These are phyloP conservation scores for Primulina huaijiensis DNA, from an alignment of 257 asterid genomes.

Conservation along the genomic window DNA sequence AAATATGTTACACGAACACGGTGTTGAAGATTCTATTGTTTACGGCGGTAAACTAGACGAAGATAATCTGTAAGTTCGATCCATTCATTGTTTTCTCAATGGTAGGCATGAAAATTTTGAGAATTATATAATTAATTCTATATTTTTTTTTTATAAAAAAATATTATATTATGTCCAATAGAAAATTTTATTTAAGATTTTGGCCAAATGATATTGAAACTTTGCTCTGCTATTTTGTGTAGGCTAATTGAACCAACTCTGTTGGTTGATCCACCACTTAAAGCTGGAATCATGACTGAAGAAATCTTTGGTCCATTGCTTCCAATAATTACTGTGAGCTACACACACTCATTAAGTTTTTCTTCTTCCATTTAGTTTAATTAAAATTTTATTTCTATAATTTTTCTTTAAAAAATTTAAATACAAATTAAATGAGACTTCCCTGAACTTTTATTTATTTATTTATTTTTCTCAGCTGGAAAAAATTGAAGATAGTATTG, in stretches of 20 bases:
- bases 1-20: slow-evolving; percentile 46
- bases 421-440: too few species aligned
- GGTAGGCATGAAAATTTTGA: too few species aligned
- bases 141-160: too few species aligned
- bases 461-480: slow-evolving; percentile 44
- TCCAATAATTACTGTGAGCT: slow-evolving; percentile 68
- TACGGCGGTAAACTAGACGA: slow-evolving; percentile 63
- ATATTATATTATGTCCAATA: too few species aligned
- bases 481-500: slow-evolving; percentile 66
- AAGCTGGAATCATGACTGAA: slow-evolving; percentile 64
- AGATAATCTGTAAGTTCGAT: slow-evolving; percentile 49
- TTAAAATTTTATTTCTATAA: neutral
- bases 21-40: slow-evolving; percentile 47
- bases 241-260: slow-evolving; percentile 76
- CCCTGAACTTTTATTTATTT: neutral
- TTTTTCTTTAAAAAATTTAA: neutral
- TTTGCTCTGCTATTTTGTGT: slow-evolving; percentile 5
- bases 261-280: slow-evolving; percentile 67
- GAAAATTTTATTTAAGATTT: too few species aligned
- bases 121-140: too few species aligned
- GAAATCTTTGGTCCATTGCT: slow-evolving; percentile 84
- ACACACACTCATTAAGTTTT: neutral
- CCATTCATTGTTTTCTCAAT: neutral
- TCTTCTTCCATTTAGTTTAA: neutral
- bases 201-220: too few species aligned